Percentiles rank a stretch among this genome's conserved stretches.
Evolutionary conservation across 176 grass and related monocot species (phyloP).

Genomic region (Neostapfia colusana): DNA sequence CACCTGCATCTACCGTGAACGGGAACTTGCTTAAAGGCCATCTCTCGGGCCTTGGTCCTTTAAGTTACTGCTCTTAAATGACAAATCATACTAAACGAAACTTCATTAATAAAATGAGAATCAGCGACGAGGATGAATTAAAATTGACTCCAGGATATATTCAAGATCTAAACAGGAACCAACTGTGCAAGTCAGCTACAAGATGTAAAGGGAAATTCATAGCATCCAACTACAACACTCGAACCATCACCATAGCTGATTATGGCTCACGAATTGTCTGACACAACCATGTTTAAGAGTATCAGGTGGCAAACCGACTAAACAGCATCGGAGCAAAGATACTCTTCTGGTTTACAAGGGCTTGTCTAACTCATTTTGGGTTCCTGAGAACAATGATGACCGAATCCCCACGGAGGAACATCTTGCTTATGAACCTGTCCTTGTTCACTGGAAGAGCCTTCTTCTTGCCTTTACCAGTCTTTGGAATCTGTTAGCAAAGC

Average conservation of each 20-base stretch:
- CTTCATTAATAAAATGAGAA: neutral
- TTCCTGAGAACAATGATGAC: conserved; percentile 92
- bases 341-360: neutral
- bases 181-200: conserved; percentile 23
- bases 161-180: conserved; percentile 12
- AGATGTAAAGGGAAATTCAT: conserved; percentile 4
- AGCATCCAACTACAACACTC: conserved; percentile 28
- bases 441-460: conserved; percentile 96
- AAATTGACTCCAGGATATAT: conserved; percentile 7
- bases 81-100: neutral
- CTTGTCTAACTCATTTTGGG: conserved; percentile 51
- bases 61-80: neutral
- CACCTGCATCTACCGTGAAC: no score
- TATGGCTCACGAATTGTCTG: neutral
- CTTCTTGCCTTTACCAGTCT: conserved; percentile 98
- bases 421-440: conserved; percentile 96
- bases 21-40: neutral
- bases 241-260: conserved; percentile 12
- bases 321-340: conserved; percentile 15
- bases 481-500: conserved; percentile 55
- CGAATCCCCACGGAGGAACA: conserved; percentile 92
- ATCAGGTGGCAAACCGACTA: conserved; percentile 10
- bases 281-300: neutral
- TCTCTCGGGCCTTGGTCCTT: no score
- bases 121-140: neutral